phyloP scores from a whole-genome alignment of 2,329 filamentous ascomycete species.

The Zymoseptoria tritici region DNA sequence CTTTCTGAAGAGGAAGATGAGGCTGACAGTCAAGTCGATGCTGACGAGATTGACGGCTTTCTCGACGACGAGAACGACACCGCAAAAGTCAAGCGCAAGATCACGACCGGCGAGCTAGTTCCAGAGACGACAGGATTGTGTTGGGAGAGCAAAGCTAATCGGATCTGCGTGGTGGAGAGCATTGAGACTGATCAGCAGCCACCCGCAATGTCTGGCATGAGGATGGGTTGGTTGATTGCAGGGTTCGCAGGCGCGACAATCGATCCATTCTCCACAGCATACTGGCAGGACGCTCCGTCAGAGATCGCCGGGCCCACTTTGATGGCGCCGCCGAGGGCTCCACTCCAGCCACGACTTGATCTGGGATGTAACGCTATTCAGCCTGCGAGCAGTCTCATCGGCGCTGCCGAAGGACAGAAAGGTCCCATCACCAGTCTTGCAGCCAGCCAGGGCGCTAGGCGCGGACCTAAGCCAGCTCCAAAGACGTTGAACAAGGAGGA shows the following conservation, averaged over 20 bases:
- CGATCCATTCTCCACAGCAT: slow-evolving; percentile 74
- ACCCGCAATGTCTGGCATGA: slow-evolving; percentile 30
- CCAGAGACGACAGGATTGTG: slow-evolving; percentile 73
- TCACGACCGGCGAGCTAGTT: slow-evolving; percentile 60
- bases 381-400: slow-evolving; percentile 19
- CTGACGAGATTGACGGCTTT: slow-evolving; percentile 83
- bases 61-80: slow-evolving; percentile 69
- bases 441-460: slow-evolving; percentile 24
- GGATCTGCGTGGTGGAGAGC: slow-evolving; percentile 38
- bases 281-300: slow-evolving; percentile 54
- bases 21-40: slow-evolving; percentile 65
- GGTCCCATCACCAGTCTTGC: slow-evolving; percentile 28
- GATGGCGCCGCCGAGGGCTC: slow-evolving; percentile 36
- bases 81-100: slow-evolving; percentile 55
- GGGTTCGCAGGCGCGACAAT: slow-evolving; percentile 48
- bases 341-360: slow-evolving; percentile 34
- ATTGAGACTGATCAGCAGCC: slow-evolving; percentile 29
- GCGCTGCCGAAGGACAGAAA: slow-evolving; percentile 26
- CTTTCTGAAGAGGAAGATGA: slow-evolving; percentile 58
- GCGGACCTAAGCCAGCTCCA: slow-evolving; percentile 29
- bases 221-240: slow-evolving; percentile 25
- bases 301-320: slow-evolving; percentile 9
- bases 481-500: slow-evolving; percentile 52
- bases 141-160: slow-evolving; percentile 60
- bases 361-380: slow-evolving; percentile 13